Evolutionary conservation across 331 rosid genomes (phyloP), one percentile per base, ranked within the genome.

Genomic region (Rosa hybrid): DNA sequence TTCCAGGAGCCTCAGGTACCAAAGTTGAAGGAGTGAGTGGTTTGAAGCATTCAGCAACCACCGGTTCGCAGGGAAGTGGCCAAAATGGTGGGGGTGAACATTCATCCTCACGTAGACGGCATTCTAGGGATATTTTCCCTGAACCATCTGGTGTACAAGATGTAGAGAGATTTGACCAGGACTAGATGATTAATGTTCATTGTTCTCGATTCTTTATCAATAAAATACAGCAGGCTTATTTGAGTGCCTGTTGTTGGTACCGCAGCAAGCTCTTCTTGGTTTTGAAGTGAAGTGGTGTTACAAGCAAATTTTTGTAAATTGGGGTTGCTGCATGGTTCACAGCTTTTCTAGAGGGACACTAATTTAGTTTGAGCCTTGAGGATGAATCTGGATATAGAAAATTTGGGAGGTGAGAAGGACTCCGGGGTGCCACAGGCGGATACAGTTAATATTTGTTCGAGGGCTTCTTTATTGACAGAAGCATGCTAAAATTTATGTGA

Each of bases 91-190:
- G 87, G 16, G 88, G 89, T 25, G 94, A 90, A 10, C 84, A 80
- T 77, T 93, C 99, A 38, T 95, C 93, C 30, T 88, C 97, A 1
- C 87, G 84, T 23, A 83, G 97, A 75, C 92, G 90, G 46, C 87
- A 87, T 74, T 86, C 92, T 0, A 90, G 83, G 77, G 99, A 95
- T 79, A 93, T 93, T 84, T 88, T 89, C 68, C 98, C 98, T 0
- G 98, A 95, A 78, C 99, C 98, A 45, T 86, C 92, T 16, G 85
- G 86, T n/a, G 76, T 77, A 82, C 87, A 71, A 82, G 97, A 92
- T 48, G 82, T 89, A 68, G 94, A 89, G 82, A 88, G 91, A 84
- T 50, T 42, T 82, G 92, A 86, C 70, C 84, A 81, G 49, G 85
- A 83, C 54, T 85, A 84, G 91, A 45, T 16, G 67, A 75, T 74